Conservation (phyloP, 148 eudicot genomes). For the Amaranthus palmeri region DNA sequence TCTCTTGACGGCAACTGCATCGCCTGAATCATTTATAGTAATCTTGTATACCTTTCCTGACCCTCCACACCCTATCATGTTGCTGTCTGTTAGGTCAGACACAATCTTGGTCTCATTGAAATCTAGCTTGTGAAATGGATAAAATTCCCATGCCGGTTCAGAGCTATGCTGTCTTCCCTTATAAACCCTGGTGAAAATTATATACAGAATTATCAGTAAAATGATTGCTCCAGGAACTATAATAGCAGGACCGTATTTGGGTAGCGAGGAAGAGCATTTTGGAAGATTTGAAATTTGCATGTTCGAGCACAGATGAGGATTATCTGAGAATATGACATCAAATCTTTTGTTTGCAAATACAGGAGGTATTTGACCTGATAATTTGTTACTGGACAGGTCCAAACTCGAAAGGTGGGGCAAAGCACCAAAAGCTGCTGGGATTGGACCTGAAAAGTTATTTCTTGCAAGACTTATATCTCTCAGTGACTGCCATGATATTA, state of each 20-base stretch:
- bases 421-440: conserved; percentile 39
- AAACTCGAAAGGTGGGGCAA: conserved; percentile 37
- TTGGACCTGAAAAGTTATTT: conserved; percentile 44
- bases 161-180: conserved; percentile 20
- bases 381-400: conserved; percentile 46
- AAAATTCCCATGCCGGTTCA: conserved; percentile 45
- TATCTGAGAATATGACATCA: conserved; percentile 43
- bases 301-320: conserved; percentile 39
- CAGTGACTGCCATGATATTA: conserved; percentile 47
- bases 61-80: conserved; percentile 62
- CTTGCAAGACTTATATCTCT: conserved; percentile 35
- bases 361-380: conserved; percentile 58
- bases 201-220: conserved; percentile 24
- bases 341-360: conserved; percentile 47
- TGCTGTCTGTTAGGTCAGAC: conserved; percentile 38
- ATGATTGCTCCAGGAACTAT: conserved; percentile 29
- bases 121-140: conserved; percentile 48
- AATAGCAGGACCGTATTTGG: conserved; percentile 29
- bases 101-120: conserved; percentile 46
- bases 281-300: conserved; percentile 30
- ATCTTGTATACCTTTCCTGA: conserved; percentile 55
- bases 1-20: conserved; percentile 48
- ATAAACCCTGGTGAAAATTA: conserved; percentile 25
- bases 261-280: conserved; percentile 30
- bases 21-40: conserved; percentile 27